A percentile compares a stretch with the other conserved stretches of the same genome.
Conservation (phyloP, 2,329 filamentous ascomycete genomes). For the Fusarium sp. region DNA sequence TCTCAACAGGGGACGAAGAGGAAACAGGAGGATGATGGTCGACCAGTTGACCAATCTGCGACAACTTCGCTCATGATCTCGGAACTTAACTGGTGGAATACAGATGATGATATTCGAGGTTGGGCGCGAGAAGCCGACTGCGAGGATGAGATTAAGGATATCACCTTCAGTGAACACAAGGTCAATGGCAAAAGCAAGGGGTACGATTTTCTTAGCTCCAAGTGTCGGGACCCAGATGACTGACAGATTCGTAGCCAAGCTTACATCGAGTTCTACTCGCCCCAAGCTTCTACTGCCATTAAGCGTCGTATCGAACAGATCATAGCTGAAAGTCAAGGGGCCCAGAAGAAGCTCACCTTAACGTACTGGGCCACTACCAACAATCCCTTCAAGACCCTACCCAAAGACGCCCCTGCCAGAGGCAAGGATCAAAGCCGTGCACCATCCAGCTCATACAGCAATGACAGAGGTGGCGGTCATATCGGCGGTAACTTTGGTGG, state of each 20-base stretch:
- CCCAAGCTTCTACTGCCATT: conserved; percentile 84
- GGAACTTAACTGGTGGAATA: conserved; percentile 96
- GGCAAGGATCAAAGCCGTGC: conserved; percentile 72
- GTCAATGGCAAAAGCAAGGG: conserved; percentile 99
- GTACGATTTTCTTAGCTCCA: conserved; percentile 57
- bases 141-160: conserved; percentile 87
- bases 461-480: conserved; percentile 51
- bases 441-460: conserved; percentile 60
- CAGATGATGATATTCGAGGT: conserved; percentile 91
- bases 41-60: conserved; percentile 68
- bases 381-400: conserved; percentile 91
- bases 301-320: conserved; percentile 83
- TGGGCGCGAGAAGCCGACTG: conserved; percentile 84
- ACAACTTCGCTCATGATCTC: conserved; percentile 83
- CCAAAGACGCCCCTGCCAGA: conserved; percentile 79
- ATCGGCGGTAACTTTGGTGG: conserved; percentile 61
- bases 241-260: conserved; percentile 64
- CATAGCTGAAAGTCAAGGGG: conserved; percentile 59
- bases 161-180: conserved; percentile 98
- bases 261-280: conserved; percentile 85
- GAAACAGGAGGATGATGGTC: conserved; percentile 68
- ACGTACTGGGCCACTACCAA: conserved; percentile 79
- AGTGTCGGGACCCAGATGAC: conserved; percentile 6
- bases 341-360: conserved; percentile 76
- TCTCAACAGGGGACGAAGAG: conserved; percentile 65